Conservation (phyloP, 345 rosid species). For the Hypericum androsaemum region DNA sequence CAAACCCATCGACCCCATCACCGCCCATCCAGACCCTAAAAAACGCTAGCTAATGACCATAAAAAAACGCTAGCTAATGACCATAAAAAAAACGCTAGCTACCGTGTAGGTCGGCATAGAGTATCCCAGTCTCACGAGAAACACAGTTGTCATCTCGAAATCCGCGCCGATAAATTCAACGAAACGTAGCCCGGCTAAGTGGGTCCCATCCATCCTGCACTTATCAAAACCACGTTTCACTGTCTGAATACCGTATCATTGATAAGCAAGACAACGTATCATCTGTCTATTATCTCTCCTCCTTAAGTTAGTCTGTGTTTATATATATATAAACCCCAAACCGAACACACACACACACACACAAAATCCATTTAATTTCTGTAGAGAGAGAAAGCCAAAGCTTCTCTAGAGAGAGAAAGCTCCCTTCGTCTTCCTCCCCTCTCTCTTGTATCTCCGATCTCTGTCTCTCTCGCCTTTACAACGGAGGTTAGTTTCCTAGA, state of each 20-base stretch:
- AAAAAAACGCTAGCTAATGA: no score
- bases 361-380: slow-evolving; percentile 6
- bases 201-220: slow-evolving; percentile 19
- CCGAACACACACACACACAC: neutral
- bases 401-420: slow-evolving; percentile 14
- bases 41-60: no score
- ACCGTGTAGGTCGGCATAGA: no score
- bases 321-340: slow-evolving; percentile 16
- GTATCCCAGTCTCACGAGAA: neutral
- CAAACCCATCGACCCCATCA: no score
- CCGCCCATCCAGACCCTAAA: no score
- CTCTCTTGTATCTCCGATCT: neutral
- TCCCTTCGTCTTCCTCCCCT: neutral
- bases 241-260: neutral
- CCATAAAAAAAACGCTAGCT: no score
- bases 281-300: slow-evolving; percentile 34
- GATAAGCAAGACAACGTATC: accelerated
- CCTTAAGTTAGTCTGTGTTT: slow-evolving; percentile 24
- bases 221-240: slow-evolving; percentile 1
- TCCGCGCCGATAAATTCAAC: slow-evolving; percentile 71
- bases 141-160: slow-evolving; percentile 45
- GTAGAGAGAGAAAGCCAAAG: slow-evolving; percentile 11
- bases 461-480: slow-evolving; percentile 14
- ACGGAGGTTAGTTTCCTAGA: no score
- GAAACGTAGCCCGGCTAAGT: slow-evolving; percentile 59